Percentiles rank a stretch among this genome's conserved stretches.
phyloP scores from a whole-genome alignment of 768 basidiomycete species.

The Porphyrellus cyaneotinctus region DNA sequence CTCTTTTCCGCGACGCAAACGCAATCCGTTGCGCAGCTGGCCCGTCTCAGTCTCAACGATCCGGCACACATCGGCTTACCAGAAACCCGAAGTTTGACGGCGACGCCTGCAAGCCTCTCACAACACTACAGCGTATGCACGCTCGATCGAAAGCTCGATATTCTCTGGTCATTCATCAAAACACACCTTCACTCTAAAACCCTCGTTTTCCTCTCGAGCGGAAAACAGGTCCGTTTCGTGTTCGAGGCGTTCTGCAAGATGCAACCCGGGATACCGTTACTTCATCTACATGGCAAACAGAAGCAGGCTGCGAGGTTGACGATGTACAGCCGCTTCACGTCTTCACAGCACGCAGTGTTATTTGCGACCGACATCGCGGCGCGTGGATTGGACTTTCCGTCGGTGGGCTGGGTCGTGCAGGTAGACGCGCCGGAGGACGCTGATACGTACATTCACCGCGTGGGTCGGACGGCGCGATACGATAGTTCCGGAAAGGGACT shows the following conservation, averaged over 20 bases:
- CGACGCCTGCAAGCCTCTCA: conserved; percentile 75
- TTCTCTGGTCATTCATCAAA: conserved; percentile 93
- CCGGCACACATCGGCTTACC: conserved; percentile 72
- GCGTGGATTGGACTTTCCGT: conserved; percentile 93
- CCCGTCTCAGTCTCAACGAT: conserved; percentile 81
- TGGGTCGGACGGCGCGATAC: conserved; percentile 93
- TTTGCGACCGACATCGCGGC: conserved; percentile 97
- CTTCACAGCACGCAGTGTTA: conserved; percentile 76
- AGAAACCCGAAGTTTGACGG: conserved; percentile 37
- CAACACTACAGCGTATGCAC: conserved; percentile 84
- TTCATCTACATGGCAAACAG: conserved; percentile 94
- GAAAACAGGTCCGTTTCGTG: conserved; percentile 96
- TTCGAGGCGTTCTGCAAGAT: conserved; percentile 95
- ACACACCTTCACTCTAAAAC: conserved; percentile 87
- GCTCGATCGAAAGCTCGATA: conserved; percentile 85
- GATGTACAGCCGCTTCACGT: conserved; percentile 81
- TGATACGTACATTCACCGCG: conserved; percentile 96
- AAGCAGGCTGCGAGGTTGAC: conserved; percentile 86
- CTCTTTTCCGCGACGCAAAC: conserved; percentile 98
- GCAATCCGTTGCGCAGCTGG: conserved; percentile 80
- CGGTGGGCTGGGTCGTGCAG: conserved; percentile 96
- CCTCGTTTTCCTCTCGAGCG: conserved; percentile 90
- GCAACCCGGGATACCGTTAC: conserved; percentile 90
- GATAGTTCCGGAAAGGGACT: conserved; percentile 85
- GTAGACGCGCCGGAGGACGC: conserved; percentile 95